These are phyloP conservation scores for Pyricularia grisea DNA, from an alignment of 2,329 filamentous ascomycete species.

Conservation along the genomic window DNA sequence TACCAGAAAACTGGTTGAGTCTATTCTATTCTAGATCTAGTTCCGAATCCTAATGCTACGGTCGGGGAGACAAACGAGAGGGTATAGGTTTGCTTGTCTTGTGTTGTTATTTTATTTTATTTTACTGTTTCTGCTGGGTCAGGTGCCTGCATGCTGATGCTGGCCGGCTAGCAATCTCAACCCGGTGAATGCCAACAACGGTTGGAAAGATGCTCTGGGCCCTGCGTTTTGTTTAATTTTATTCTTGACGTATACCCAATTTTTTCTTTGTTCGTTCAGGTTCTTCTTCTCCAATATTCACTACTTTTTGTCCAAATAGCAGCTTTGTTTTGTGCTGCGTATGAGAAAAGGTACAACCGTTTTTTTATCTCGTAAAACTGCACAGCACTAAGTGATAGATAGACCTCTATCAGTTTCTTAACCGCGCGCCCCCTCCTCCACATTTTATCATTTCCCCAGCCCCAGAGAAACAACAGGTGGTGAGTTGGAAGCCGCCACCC, in stretches of 20 bases:
- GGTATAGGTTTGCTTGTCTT: not conserved
- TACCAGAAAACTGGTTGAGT: not conserved
- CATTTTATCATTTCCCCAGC: not conserved
- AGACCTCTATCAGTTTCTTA: not conserved
- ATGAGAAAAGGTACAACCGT: not conserved
- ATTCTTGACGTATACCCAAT: not conserved
- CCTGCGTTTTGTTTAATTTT: not conserved
- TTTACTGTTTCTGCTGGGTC: not conserved
- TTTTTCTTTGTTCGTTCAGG: not conserved
- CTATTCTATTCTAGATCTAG: not conserved
- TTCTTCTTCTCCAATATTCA: not conserved
- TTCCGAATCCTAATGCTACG: not conserved
- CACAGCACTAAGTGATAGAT: not conserved
- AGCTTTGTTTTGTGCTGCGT: not conserved
- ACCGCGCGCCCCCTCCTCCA: no score
- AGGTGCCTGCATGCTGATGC: not conserved
- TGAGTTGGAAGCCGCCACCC: not conserved
- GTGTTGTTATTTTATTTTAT: not conserved
- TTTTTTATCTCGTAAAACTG: not conserved
- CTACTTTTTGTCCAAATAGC: not conserved
- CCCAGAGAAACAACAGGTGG: not conserved
- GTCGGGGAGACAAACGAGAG: not conserved
- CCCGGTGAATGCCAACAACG: not conserved
- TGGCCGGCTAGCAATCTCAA: not conserved
- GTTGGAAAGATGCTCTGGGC: not conserved